A percentile compares a stretch with the other conserved stretches of the same genome.
phyloP scores from a whole-genome alignment of 495 filamentous ascomycete species.

The Aspergillus bertholletiae region DNA sequence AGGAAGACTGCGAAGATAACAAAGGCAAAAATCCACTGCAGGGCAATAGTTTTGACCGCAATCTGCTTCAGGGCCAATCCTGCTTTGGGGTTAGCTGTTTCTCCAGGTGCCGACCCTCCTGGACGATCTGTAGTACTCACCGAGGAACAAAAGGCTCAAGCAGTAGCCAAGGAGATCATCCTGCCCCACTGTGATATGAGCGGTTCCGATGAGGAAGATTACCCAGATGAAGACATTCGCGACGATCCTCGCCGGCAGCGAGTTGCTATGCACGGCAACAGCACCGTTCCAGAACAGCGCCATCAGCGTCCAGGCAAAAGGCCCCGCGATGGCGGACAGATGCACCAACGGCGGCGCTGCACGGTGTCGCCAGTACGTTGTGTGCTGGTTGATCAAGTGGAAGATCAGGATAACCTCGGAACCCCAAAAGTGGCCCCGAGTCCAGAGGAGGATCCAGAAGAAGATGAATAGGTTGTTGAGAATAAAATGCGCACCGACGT shows the following conservation, averaged over 20 bases:
- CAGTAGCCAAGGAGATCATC: constrained; percentile 83
- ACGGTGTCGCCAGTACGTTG: constrained; percentile 75
- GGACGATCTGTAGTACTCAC: constrained; percentile 34
- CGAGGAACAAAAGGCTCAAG: constrained; percentile 66
- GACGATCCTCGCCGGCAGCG: constrained; percentile 64
- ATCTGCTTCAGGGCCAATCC: constrained; percentile 76
- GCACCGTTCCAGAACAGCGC: constrained; percentile 86
- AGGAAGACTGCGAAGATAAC: constrained; percentile 74
- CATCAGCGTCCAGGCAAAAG: constrained; percentile 79
- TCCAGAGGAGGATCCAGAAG: constrained; percentile 78
- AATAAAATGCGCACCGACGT: constrained; percentile 81
- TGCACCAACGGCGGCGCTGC: constrained; percentile 68
- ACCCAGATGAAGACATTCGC: constrained; percentile 87
- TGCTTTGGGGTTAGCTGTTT: constrained; percentile 19
- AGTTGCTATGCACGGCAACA: constrained; percentile 60
- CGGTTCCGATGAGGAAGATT: constrained; percentile 66
- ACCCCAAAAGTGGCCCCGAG: constrained; percentile 64
- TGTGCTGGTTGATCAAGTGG: constrained; percentile 74
- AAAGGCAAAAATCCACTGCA: constrained; percentile 93
- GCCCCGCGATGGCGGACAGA: constrained; percentile 66
- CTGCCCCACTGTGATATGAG: constrained; percentile 66
- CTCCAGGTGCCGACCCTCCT: background rate
- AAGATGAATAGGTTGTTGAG: constrained; percentile 77
- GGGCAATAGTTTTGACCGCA: constrained; percentile 60
- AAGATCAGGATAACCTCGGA: constrained; percentile 71